Evolutionary conservation across 495 filamentous ascomycete genomes (phyloP), one percentile per base, ranked within the genome.

Genomic region (Lasiosphaeria ovina): DNA sequence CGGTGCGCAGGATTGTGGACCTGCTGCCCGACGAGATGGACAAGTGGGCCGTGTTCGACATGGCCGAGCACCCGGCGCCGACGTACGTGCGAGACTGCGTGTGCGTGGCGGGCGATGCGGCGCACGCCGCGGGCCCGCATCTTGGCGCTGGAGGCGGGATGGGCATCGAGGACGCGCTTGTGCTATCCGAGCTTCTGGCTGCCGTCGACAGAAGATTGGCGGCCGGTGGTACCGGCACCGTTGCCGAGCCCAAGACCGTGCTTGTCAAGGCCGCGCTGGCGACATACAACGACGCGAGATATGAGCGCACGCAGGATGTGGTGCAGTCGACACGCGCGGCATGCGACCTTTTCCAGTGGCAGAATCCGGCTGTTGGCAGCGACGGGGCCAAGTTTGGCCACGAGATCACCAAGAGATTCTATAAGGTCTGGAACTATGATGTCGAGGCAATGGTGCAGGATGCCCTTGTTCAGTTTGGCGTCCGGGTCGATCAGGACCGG

Each of bases 11-110:
- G 0, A 69, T 84, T 16, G 70, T 77, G 6, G 69, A 75, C 0
- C 62, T 83, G 10, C 60, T 85, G 9, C 73, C 76, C 0, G 74
- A 76, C 1, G 47, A 73, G 51, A 66, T 83, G 51, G 78, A 83
- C 57, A 80, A 80, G 57, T 85, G 82, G 82, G 82, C 67, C 0
- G 73, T 86, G 6, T 86, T 85, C 55, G 83, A 86, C 58, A 76
- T 75, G 65, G 65, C 58, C 2, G 74, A 80, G 4, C 58, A 75
- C 14, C 82, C 81, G 1, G 74, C 72, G 0, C 67, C 73, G 5
- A 38, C 51, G 2, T 86, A 81, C 57, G 31, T 61, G 17, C 51
- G 51, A 1, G 80, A 77, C 0, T 61, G 69, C 12, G 64, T 83
- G 1, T 78, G 76, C 44, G 49, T 85, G 31, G 79, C 81, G 0